phyloP scores from a whole-genome alignment of 1,139 yeast species.

The Barnettozyma hawaiiensis region DNA sequence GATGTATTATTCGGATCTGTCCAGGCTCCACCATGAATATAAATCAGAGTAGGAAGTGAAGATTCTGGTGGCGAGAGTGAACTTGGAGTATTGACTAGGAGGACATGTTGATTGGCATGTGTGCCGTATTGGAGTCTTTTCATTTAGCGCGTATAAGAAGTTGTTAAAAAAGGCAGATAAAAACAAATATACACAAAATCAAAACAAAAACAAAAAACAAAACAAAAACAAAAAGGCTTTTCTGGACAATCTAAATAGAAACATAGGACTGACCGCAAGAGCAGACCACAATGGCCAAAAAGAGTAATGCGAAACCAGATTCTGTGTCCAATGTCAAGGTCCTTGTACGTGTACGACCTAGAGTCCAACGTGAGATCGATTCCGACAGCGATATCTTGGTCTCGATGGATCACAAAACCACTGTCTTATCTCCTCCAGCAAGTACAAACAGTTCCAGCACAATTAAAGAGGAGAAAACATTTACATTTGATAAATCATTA shows the following conservation, averaged over 20 bases:
- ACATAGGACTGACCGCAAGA: background rate
- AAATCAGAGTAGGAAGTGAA: slow-evolving; percentile 30
- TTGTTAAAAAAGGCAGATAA: slow-evolving; percentile 8
- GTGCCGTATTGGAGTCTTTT: slow-evolving; percentile 1
- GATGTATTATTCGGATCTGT: slow-evolving; percentile 59
- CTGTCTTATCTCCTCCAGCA: slow-evolving; percentile 17
- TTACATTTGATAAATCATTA: slow-evolving; percentile 52
- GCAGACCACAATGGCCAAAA: slow-evolving; percentile 1
- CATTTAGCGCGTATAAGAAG: background rate
- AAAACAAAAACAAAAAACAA: no score
- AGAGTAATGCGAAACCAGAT: slow-evolving; percentile 4
- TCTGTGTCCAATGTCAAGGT: slow-evolving; percentile 34
- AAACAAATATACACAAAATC: slow-evolving; percentile 1
- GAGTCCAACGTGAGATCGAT: slow-evolving; percentile 33
- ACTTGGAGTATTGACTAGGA: slow-evolving; percentile 1
- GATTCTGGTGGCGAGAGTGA: slow-evolving; percentile 9
- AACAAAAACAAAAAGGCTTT: no score
- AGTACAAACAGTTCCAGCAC: slow-evolving; percentile 12
- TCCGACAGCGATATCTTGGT: slow-evolving; percentile 25
- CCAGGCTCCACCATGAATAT: slow-evolving; percentile 92
- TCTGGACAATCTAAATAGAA: no score
- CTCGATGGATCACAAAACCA: slow-evolving; percentile 33
- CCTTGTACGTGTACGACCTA: slow-evolving; percentile 43
- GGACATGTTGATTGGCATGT: slow-evolving; percentile 7
- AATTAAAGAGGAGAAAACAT: slow-evolving; percentile 29